Base-by-base conservation (phyloP, 495 filamentous ascomycete species). In the Penicillium crystallinum region DNA sequence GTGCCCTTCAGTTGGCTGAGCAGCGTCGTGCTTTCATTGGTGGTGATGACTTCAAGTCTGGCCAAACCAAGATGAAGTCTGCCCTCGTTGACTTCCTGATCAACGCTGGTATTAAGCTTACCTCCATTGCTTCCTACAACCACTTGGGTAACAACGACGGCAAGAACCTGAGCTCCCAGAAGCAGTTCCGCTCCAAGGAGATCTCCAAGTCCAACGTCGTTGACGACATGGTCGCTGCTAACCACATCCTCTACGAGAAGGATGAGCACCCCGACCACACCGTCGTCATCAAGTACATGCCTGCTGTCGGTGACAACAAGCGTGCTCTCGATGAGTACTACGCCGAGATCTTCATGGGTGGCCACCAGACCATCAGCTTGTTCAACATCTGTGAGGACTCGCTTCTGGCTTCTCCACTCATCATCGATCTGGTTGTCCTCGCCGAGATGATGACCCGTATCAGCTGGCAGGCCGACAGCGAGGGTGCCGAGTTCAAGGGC, bases 11-110 rank as follows among this genome's bases (percentile, higher is more conserved):
- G 53, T 82, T 97, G 37, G 95, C 93, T n/a, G 88, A 95, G 78
- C 76, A 86, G 74, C 82, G 89, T 70, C 76, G 78, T 51, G 82
- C 95, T 27, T 98, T 97, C 79, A 90, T 98, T 61, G 95, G 92
- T 36, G 93, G 93, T 60, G 93, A 98, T 70, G 93, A 98, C 76
- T 98, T 98, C 84, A 98, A 98, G 82, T 97, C 93, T 46, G 93
- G 93, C 54, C 93, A 98, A 81, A 98, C 93, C 63, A 98, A 98
- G 84, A 98, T 98, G 93, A 98, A 98, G 74, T 96, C 91, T 34
- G 95, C 95, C 17, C 83, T 98, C 15, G 95, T 97, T 15, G 93
- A 98, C 75, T 98, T 98, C 80, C 73, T 98, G 62, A 93, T 98
- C 84, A 96, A 85, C 70, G 95, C 93, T 49, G 93, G 93, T 68